Evolutionary conservation across 2,329 filamentous ascomycete genomes (phyloP).

Genomic region (Scytalidium sp.): DNA sequence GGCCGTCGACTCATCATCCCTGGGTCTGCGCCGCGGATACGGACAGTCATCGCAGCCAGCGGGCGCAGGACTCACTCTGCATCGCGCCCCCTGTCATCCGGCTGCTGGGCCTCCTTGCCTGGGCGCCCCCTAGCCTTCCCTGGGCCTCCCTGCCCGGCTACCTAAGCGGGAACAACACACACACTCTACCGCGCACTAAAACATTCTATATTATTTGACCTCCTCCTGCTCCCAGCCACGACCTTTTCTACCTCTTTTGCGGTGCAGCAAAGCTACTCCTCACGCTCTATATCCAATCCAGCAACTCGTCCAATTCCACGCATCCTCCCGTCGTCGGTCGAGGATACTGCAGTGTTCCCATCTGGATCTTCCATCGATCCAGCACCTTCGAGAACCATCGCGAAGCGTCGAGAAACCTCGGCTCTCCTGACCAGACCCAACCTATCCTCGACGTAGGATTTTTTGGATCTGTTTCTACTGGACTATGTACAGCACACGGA

Average conservation of each 20-base stretch:
- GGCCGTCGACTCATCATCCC: neutral
- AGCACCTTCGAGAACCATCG: constrained; percentile 22
- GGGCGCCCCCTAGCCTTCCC: no score
- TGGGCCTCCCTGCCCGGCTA: neutral
- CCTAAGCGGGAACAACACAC: neutral
- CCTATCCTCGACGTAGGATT: constrained; percentile 22
- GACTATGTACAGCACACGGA: constrained; percentile 33
- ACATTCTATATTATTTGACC: neutral
- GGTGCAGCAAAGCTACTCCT: constrained; percentile 10
- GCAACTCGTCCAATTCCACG: constrained; percentile 8
- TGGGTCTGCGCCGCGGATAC: neutral
- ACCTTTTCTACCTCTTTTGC: constrained; percentile 13
- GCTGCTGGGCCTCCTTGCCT: no score
- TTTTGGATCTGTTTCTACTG: constrained; percentile 21
- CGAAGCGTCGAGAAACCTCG: constrained; percentile 16
- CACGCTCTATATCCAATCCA: constrained; percentile 10
- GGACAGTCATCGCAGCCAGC: neutral
- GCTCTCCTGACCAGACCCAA: constrained; percentile 20
- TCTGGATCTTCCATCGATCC: constrained; percentile 16
- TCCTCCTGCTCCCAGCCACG: constrained; percentile 14
- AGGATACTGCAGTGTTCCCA: constrained; percentile 5
- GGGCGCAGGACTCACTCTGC: neutral
- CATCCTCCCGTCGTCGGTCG: constrained; percentile 9
- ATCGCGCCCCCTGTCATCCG: neutral
- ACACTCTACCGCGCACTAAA: neutral